These are phyloP conservation scores for Erodium trifolium DNA, from an alignment of 441 rosid genomes.

Conservation along the genomic window DNA sequence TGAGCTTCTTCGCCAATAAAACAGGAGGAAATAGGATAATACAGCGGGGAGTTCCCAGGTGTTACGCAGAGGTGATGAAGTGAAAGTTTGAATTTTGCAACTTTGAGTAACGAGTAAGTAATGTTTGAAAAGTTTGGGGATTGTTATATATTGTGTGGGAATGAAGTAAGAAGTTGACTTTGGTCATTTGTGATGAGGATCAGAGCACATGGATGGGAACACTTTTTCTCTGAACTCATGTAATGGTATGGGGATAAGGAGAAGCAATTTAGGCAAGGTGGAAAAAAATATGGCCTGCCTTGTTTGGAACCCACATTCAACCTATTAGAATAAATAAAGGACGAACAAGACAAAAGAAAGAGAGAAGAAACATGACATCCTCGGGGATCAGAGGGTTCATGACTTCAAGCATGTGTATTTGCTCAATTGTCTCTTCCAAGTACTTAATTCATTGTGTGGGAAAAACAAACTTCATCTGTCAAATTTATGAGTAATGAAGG, in stretches of 20 bases:
- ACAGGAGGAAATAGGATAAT: neutral
- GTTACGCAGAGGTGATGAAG: neutral
- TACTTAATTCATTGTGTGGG: neutral
- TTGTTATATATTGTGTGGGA: neutral
- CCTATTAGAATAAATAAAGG: neutral
- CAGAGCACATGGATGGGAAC: neutral
- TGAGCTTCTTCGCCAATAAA: neutral
- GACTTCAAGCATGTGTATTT: neutral
- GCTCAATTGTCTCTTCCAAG: neutral
- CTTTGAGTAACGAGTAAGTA: neutral
- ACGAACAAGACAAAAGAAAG: slow-evolving; percentile 1
- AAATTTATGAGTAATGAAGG: neutral
- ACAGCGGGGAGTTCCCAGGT: neutral
- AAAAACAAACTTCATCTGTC: neutral
- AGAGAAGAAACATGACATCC: neutral
- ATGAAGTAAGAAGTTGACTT: neutral
- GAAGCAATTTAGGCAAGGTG: neutral
- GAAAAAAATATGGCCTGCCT: neutral
- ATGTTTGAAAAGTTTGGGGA: neutral
- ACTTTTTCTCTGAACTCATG: neutral
- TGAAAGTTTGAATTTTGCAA: neutral
- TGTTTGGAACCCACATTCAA: neutral
- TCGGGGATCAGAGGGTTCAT: neutral
- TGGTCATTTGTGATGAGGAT: neutral
- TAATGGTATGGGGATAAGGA: neutral